Conservation (phyloP, 306 rosid genomes). For the Pterocarpus santalinus region DNA sequence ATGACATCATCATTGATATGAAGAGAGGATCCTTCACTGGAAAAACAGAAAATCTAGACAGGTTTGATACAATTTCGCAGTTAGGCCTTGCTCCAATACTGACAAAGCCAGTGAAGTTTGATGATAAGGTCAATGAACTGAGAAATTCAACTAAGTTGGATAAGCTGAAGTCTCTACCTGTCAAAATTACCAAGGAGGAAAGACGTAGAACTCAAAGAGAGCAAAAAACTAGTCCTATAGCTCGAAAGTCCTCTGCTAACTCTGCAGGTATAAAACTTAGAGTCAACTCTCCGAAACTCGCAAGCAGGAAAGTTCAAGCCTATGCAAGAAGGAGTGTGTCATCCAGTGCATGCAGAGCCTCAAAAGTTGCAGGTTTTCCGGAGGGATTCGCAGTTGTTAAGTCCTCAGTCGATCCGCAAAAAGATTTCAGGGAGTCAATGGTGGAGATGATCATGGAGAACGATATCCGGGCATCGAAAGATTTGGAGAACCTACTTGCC, state of each 20-base stretch:
- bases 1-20: slow-evolving; percentile 78
- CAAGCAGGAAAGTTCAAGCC: slow-evolving; percentile 61
- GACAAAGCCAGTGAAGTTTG: slow-evolving; percentile 64
- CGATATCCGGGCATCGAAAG: slow-evolving; percentile 64
- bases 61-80: slow-evolving; percentile 58
- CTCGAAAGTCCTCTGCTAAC: slow-evolving; percentile 54
- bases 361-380: slow-evolving; percentile 53
- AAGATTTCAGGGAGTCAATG: slow-evolving; percentile 85
- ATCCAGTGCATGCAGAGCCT: slow-evolving; percentile 42
- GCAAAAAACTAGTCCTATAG: slow-evolving; percentile 28
- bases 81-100: slow-evolving; percentile 67
- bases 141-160: slow-evolving; percentile 52
- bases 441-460: slow-evolving; percentile 88
- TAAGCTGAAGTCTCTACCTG: slow-evolving; percentile 43
- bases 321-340: slow-evolving; percentile 69
- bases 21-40: slow-evolving; percentile 52
- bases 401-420: slow-evolving; percentile 75
- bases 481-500: slow-evolving; percentile 86
- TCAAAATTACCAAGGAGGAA: slow-evolving; percentile 55
- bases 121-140: slow-evolving; percentile 50
- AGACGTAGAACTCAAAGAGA: slow-evolving; percentile 41
- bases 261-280: slow-evolving; percentile 68
- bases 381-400: slow-evolving; percentile 81
- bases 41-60: slow-evolving; percentile 54
- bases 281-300: slow-evolving; percentile 71